phyloP scores from a whole-genome alignment of 2,329 filamentous ascomycete genomes.

The Cytospora chrysosperma region DNA sequence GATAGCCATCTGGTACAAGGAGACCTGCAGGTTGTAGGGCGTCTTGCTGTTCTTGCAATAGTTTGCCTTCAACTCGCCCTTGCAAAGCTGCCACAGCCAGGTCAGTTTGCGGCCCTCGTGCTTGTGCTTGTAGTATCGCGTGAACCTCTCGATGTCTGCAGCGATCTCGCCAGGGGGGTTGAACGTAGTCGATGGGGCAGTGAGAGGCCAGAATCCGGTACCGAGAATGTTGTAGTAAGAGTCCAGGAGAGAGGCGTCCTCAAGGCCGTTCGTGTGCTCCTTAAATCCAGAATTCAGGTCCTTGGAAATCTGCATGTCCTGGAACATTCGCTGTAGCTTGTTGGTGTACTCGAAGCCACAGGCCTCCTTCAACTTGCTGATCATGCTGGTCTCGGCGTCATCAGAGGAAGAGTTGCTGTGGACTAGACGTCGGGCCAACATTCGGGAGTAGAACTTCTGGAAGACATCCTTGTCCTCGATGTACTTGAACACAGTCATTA shows the following conservation, averaged over 20 bases:
- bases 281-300: constrained; percentile 90
- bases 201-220: constrained; percentile 96
- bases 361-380: constrained; percentile 96
- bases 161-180: constrained; percentile 81
- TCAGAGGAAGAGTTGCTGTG: constrained; percentile 94
- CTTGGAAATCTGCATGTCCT: constrained; percentile 98
- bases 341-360: constrained; percentile 99
- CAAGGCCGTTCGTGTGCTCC: constrained; percentile 65
- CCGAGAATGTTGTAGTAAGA: constrained; percentile 90
- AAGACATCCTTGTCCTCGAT: constrained; percentile 99
- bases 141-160: constrained; percentile 85
- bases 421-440: constrained; percentile 91
- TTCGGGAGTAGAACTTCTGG: constrained; percentile 98
- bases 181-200: constrained; percentile 83
- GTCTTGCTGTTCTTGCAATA: constrained; percentile 89
- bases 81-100: constrained; percentile 98
- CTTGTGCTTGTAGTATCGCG: constrained; percentile 91
- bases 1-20: constrained; percentile 96
- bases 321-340: constrained; percentile 99
- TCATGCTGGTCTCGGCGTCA: constrained; percentile 98
- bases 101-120: constrained; percentile 95
- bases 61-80: constrained; percentile 91
- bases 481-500: constrained; percentile 99
- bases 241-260: constrained; percentile 73
- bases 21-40: constrained; percentile 95